Conservation (phyloP, 192 early-diverging fungal species). For the Backusella morwellensis region DNA sequence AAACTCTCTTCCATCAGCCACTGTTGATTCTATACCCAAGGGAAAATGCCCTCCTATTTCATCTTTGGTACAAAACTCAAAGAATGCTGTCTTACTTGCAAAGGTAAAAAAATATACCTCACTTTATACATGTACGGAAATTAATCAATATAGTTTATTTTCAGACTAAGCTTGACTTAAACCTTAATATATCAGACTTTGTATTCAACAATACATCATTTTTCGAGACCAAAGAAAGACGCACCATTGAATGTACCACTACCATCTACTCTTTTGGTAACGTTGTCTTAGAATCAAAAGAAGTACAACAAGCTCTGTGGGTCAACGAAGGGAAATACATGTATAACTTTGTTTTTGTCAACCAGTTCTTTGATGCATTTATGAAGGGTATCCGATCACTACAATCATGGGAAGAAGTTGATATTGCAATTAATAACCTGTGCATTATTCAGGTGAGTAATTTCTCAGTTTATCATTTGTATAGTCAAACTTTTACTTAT, state of each 20-base stretch:
- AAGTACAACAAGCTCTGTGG: constrained; percentile 43
- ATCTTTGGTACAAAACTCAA: background rate
- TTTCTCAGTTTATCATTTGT: background rate
- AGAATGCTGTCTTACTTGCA: constrained; percentile 20
- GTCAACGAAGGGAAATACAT: constrained; percentile 36
- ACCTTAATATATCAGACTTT: constrained; percentile 37
- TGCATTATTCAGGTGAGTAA: constrained; percentile 44
- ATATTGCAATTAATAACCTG: constrained; percentile 47
- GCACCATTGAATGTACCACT: constrained; percentile 43
- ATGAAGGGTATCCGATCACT: constrained; percentile 45
- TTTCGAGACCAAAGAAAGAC: constrained; percentile 39
- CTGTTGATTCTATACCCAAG: constrained; percentile 6
- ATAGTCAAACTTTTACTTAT: background rate
- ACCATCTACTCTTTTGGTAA: constrained; percentile 51
- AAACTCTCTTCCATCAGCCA: constrained; percentile 19
- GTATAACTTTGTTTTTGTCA: constrained; percentile 49
- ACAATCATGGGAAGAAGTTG: constrained; percentile 44
- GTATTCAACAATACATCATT: constrained; percentile 46
- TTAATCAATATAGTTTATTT: background rate
- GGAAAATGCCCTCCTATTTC: constrained; percentile 30
- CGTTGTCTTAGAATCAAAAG: constrained; percentile 42
- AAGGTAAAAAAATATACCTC: constrained; percentile 23
- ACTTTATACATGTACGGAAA: background rate
- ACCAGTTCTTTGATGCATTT: constrained; percentile 54
- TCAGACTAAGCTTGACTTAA: constrained; percentile 28